Percentiles rank a stretch among this genome's conserved stretches.
Conservation (phyloP, 768 basidiomycete genomes). For the Suillus subluteus region DNA sequence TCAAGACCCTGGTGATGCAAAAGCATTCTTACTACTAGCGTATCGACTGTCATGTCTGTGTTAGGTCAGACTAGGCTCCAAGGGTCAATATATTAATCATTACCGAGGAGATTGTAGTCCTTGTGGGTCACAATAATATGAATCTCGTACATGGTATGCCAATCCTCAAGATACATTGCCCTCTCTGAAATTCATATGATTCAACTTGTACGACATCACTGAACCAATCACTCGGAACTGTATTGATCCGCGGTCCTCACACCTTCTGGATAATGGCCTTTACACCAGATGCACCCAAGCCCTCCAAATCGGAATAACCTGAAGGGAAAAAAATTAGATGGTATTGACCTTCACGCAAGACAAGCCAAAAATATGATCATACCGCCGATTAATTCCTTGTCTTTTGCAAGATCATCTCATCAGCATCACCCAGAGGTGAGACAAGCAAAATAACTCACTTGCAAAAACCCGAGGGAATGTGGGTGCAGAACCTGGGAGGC, state of each 20-base stretch:
- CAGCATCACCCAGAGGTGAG: background rate
- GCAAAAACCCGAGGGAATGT: slow-evolving; percentile 9
- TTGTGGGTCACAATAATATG: background rate
- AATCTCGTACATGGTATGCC: slow-evolving; percentile 4
- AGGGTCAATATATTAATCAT: background rate
- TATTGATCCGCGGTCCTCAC: background rate
- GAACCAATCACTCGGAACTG: background rate
- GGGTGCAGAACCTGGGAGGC: background rate
- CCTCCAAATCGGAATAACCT: slow-evolving; percentile 7
- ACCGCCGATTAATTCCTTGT: slow-evolving; percentile 4
- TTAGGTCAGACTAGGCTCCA: background rate
- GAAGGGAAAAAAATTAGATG: background rate
- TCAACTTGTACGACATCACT: slow-evolving; percentile 7
- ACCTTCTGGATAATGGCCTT: background rate
- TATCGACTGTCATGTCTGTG: background rate
- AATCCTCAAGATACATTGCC: background rate
- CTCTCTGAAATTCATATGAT: background rate
- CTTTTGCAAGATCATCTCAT: background rate
- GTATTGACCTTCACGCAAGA: background rate
- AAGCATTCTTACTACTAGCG: background rate
- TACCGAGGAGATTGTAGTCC: slow-evolving; percentile 3
- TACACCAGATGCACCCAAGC: background rate
- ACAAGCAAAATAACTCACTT: background rate
- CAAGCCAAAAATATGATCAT: background rate
- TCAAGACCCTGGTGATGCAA: background rate